Evolutionary conservation across 2,329 filamentous ascomycete genomes (phyloP).

Genomic region (Chaetomiaceae sp.): DNA sequence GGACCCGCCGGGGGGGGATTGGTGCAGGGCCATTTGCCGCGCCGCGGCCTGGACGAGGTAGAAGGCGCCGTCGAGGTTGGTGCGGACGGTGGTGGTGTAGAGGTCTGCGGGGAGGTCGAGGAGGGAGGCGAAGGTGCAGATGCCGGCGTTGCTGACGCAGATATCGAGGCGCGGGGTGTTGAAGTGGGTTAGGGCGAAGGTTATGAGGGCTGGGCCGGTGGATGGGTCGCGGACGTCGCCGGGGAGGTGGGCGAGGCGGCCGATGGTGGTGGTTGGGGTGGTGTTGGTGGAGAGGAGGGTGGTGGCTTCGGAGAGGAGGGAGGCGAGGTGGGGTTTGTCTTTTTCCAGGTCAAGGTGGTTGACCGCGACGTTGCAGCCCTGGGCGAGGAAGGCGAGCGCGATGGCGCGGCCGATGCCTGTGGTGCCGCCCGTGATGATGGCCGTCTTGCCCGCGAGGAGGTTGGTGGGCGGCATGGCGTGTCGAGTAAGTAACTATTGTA

Average conservation of each 20-base stretch:
- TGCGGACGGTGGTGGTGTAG: conserved; percentile 65
- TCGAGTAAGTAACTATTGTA: background rate
- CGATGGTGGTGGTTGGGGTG: conserved; percentile 31
- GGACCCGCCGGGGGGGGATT: conserved; percentile 65
- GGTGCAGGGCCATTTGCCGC: conserved; percentile 65
- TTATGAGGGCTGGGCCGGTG: conserved; percentile 65
- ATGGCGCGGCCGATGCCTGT: conserved; percentile 87
- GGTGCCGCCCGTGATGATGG: conserved; percentile 80
- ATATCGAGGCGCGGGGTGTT: conserved; percentile 58
- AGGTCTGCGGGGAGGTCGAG: conserved; percentile 67
- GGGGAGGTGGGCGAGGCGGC: conserved; percentile 60
- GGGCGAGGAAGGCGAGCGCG: conserved; percentile 68
- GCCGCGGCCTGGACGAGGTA: conserved; percentile 82
- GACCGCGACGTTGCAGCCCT: conserved; percentile 73
- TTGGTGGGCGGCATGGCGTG: conserved; percentile 40
- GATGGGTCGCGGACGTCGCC: conserved; percentile 75
- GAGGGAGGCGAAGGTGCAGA: conserved; percentile 86
- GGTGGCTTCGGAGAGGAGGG: conserved; percentile 48
- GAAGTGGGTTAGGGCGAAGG: conserved; percentile 57
- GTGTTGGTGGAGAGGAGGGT: conserved; percentile 42
- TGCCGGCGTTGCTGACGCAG: conserved; percentile 83
- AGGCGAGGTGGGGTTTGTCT: conserved; percentile 48
- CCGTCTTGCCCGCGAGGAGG: conserved; percentile 69
- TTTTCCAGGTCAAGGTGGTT: conserved; percentile 66
- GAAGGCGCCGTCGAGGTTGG: conserved; percentile 86